phyloP scores from a whole-genome alignment of 1,139 yeast genomes.

The Sugiyamaella pinicola region DNA sequence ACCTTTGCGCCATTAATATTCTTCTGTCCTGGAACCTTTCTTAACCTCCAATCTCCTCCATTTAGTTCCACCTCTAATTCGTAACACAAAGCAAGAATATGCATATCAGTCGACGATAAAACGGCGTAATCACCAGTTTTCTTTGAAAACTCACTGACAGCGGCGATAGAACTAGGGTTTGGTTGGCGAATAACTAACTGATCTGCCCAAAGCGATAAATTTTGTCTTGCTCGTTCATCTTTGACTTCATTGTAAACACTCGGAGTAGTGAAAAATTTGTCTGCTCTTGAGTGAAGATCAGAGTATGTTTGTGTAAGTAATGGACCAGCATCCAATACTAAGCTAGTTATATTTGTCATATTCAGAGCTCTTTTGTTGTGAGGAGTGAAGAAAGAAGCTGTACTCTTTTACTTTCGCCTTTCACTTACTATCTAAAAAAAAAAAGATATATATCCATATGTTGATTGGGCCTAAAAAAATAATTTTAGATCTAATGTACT shows the following conservation, averaged over 20 bases:
- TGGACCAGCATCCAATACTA: conserved; percentile 94
- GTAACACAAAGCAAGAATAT: conserved; percentile 85
- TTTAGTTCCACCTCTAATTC: conserved; percentile 77
- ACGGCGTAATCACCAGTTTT: conserved; percentile 91
- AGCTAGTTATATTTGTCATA: conserved; percentile 30
- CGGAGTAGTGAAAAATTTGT: conserved; percentile 80
- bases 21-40: conserved; percentile 72
- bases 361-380: no score
- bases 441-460: no score
- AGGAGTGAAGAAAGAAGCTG: no score
- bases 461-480: no score
- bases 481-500: no score
- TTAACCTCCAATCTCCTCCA: conserved; percentile 62
- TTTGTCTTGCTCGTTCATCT: conserved; percentile 82
- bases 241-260: conserved; percentile 84
- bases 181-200: conserved; percentile 65
- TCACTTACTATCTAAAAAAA: no score
- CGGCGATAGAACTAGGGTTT: conserved; percentile 58
- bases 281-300: conserved; percentile 68
- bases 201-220: conserved; percentile 76
- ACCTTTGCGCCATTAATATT: conserved; percentile 32
- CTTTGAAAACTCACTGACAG: conserved; percentile 74
- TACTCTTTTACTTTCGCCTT: no score
- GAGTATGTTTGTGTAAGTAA: conserved; percentile 84
- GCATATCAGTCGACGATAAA: conserved; percentile 86